Evolutionary conservation across 2,329 filamentous ascomycete genomes (phyloP).

Genomic region (Aurifilum marmelostoma): DNA sequence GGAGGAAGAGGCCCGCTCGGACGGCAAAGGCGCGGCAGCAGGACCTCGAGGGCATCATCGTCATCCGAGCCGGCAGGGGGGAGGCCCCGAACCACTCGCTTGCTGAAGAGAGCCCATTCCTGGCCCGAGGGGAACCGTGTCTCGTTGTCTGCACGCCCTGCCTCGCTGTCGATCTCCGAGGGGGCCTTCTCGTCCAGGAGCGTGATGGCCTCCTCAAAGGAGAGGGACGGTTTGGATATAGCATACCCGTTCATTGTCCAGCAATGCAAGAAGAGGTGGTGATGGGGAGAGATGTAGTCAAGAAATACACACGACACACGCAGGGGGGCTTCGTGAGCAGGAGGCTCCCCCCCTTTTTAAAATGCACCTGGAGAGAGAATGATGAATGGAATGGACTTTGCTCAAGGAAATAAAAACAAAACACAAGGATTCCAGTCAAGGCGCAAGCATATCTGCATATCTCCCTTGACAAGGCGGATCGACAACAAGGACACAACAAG

Average conservation of each 20-base stretch:
- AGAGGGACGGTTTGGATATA: constrained; percentile 40
- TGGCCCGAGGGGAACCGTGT: constrained; percentile 36
- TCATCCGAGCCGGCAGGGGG: constrained; percentile 41
- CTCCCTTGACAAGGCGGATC: constrained; percentile 13
- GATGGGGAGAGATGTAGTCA: neutral
- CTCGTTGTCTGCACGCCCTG: constrained; percentile 45
- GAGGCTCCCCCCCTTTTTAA: neutral
- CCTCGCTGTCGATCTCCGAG: constrained; percentile 50
- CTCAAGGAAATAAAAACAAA: constrained; percentile 12
- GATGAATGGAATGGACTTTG: constrained; percentile 16
- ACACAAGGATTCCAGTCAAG: neutral
- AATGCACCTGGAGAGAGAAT: neutral
- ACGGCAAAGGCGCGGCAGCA: constrained; percentile 37
- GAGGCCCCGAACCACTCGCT: constrained; percentile 22
- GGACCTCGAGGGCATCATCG: constrained; percentile 10
- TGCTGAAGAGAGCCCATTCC: constrained; percentile 40
- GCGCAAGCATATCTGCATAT: neutral
- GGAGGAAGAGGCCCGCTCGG: constrained; percentile 48
- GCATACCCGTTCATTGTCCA: constrained; percentile 47
- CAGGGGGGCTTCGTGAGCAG: neutral
- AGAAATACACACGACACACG: neutral
- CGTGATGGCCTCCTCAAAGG: constrained; percentile 48
- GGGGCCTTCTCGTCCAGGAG: constrained; percentile 49
- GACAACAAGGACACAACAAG: constrained; percentile 2
- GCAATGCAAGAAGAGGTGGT: constrained; percentile 29